Base-by-base conservation (phyloP, 768 basidiomycete species). In the Mrakia blollopis region DNA sequence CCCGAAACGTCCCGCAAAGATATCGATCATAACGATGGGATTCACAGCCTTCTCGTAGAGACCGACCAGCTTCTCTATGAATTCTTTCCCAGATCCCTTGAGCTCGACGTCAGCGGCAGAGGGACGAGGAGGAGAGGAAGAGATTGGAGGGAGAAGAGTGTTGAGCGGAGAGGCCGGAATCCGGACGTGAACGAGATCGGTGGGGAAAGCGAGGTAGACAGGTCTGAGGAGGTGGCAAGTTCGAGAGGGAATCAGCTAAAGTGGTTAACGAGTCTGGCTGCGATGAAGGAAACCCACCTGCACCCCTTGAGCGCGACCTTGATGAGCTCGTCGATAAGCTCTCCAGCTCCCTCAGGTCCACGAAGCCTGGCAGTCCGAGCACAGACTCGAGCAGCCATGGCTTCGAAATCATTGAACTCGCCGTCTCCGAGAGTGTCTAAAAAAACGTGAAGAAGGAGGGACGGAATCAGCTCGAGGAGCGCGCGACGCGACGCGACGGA, bases 171-270 rank as follows among this genome's bases (percentile, higher is more conserved):
- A 87, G 8, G 88, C 83, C 0, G 92, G 87, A 23, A 94, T 89
- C 81, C 89, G 88, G 73, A 86, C 84, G 80, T 88, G 86, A 6
- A 91, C 90, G 73, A 96, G 85, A 82, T 98, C 91, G 10, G 94
- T 0, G 93, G 95, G 73, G 18, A 98, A 85, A 47, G 90, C 88
- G 57, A 98, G 84, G 81, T 98, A 98, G 41, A 91, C 92, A 0
- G 95, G 95, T n/a, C 92, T 50, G 18, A 4, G 21, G 13, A 21
- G 44, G 44, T 11, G 44, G 2, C 47, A 50, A 21, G 11, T 6
- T 6, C 6, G 39, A 6, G 39, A 18, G 44, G 14, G 13, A 14
- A 18, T 50, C 47, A 50, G 47, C 13, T 50, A 18, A 47, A 50
- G 47, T 18, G 21, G 18, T 16, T 4, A 50, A 21, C 16, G 47